Base-by-base conservation (phyloP, 2,329 filamentous ascomycete species). In the Colletotrichum cereale region DNA sequence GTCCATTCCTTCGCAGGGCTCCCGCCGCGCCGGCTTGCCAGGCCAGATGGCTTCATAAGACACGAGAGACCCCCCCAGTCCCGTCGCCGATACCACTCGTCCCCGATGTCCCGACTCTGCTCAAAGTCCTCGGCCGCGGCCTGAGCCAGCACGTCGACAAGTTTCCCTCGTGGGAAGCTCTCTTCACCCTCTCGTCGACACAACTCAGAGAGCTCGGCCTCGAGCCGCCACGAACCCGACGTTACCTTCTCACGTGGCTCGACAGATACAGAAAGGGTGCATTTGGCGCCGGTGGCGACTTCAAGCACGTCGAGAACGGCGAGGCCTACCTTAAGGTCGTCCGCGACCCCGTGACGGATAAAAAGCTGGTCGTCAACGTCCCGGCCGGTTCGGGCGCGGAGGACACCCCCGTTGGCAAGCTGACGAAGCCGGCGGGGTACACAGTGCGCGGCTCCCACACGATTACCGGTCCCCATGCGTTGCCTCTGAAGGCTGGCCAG, bases 91-190 rank as follows among this genome's bases (percentile, higher is more conserved):
- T 92, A 47, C 93, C 94, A 1, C 95, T 97, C 77, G 91, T 97
- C 48, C 96, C 95, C 40, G 92, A 98, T 80, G 90, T 94, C 50
- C 80, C 87, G 76, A 96, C 95, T 21, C 97, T 99, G 82, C 91
- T 98, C 73, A 94, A 89, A 44, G 87, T 98, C 71, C 98, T 98
- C 82, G 96, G 96, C 76, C 95, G 96, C 74, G 91, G 91, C 76
- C 90, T 98, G 77, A 91, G 88, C 78, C 90, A 92, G 79, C 94
- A 98, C 84, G 89, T 92, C 60, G 86, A 89, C 82, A 98, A 98
- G 82, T 94, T 99, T 77, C 90, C 93, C 2, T 92, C 92, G 14
- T 98, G 96, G 96, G 92, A 96, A 64, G 89, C 93, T 7, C 90
- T 99, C 56, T 98, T 98, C 87, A 91, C 91, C 56, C 86, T 96